Conservation (phyloP, 75 land plant species). For the Pinus tabuliformis region DNA sequence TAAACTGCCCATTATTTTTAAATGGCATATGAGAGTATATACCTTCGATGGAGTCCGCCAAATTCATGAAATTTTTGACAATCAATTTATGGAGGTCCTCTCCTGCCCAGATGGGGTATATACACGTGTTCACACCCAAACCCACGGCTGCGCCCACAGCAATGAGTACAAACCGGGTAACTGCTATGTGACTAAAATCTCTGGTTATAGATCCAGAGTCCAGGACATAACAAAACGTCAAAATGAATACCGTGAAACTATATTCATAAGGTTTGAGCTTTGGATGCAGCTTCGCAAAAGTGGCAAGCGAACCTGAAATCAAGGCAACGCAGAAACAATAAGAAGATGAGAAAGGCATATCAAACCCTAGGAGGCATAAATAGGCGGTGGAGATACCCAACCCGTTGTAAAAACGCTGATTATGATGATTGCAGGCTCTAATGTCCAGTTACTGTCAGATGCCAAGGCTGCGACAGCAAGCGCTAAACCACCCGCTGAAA, state of each 20-base stretch:
- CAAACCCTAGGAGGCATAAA: constrained; percentile 11
- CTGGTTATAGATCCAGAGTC: neutral
- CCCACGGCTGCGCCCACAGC: neutral
- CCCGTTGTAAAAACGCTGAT: constrained; percentile 48
- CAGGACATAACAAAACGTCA: constrained; percentile 22
- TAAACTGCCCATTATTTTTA: no score
- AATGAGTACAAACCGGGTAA: constrained; percentile 2
- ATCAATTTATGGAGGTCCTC: constrained; percentile 12
- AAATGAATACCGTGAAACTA: constrained; percentile 7
- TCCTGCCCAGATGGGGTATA: constrained; percentile 16
- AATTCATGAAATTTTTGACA: constrained; percentile 3
- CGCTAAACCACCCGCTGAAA: constrained; percentile 57
- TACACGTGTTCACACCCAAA: neutral
- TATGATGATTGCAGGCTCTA: constrained; percentile 37
- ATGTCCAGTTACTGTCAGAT: constrained; percentile 8
- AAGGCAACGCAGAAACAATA: neutral
- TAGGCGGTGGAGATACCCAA: neutral
- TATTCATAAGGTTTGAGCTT: constrained; percentile 4
- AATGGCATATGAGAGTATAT: neutral
- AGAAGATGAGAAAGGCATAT: constrained; percentile 5
- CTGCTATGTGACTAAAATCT: neutral
- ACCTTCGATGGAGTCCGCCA: constrained; percentile 17
- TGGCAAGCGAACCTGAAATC: neutral
- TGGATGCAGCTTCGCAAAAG: constrained; percentile 1
- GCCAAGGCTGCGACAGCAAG: constrained; percentile 46